Base-by-base conservation (phyloP, 1,139 yeast genomes). In the Debaryomyces psychrophilus region DNA sequence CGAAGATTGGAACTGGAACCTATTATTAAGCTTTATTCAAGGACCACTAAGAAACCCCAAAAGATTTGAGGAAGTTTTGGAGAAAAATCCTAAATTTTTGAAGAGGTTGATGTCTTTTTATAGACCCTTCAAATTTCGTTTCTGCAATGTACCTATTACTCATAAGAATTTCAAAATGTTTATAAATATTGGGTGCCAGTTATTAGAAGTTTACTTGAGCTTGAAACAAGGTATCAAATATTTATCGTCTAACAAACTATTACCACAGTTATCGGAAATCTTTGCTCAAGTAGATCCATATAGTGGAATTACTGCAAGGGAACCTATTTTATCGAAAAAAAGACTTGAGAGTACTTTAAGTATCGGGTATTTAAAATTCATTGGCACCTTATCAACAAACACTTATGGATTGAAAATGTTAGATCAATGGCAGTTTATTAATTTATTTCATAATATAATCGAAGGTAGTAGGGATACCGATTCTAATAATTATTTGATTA, bases 51-150 rank as follows among this genome's bases (percentile, higher is more conserved):
- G 81, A 47, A 86, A 83, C 55, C 86, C 90, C 0, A 79, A 75
- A 52, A 69, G 90, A 40, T 74, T 95, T 44, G 96, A 90, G 27
- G 99, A 93, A 50, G 71, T 87, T 0, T 73, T 84, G 33, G 86
- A 81, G 53, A 86, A 88, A 8, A 87, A 63, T 41, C 79, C 98
- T 0, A 92, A 90, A 58, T 90, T 93, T 57, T 76, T 92, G 64
- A 92, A 93, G 59, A 71, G 97, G 46, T 64, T 93, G 27, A 67
- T 92, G 58, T 87, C 96, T 2, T 95, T 93, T 61, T 93, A 85
- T 61, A 76, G 98, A 42, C 99, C 99, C 0, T 87, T 92, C 67
- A 90, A 93, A 63, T 84, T 85, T 58, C 69, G 97, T 48, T 93
- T 90, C 62, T 85, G 96, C 8, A 80, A 80, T 14, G 73, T 69